These are phyloP conservation scores for Aspergillus sp. DNA, from an alignment of 2,329 filamentous ascomycete species.

Conservation along the genomic window DNA sequence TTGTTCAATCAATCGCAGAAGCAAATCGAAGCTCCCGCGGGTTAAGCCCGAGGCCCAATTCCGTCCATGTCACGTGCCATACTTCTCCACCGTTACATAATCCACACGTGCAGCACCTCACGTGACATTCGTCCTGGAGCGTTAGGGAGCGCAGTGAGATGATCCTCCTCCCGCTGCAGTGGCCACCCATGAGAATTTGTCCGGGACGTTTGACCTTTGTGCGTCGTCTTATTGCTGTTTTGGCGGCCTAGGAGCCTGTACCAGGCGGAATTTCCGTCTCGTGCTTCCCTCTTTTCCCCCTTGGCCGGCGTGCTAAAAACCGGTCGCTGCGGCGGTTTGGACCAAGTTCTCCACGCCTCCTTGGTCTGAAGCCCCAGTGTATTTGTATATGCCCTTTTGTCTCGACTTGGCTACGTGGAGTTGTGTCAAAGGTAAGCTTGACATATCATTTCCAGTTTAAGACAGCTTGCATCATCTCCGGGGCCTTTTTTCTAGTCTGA, in stretches of 20 bases:
- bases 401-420: conserved; percentile 8
- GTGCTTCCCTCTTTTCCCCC: conserved; percentile 19
- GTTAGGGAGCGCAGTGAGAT: conserved; percentile 12
- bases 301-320: conserved; percentile 18
- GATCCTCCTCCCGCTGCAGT: conserved; percentile 18
- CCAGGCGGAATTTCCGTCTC: conserved; percentile 26
- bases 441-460: no score
- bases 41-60: conserved; percentile 1
- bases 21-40: not conserved
- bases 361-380: conserved; percentile 19
- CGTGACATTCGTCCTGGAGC: conserved; percentile 15
- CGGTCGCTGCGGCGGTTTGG: conserved; percentile 24
- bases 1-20: not conserved
- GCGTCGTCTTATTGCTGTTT: conserved; percentile 15
- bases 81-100: conserved; percentile 6
- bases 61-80: not conserved
- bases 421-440: conserved; percentile 11
- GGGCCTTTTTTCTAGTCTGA: no score
- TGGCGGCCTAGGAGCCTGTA: conserved; percentile 23
- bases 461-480: no score
- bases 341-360: conserved; percentile 27
- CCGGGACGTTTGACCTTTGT: conserved; percentile 14
- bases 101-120: conserved; percentile 7
- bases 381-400: conserved; percentile 10
- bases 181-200: conserved; percentile 21